These are phyloP conservation scores for Neolentinus lepideus DNA, from an alignment of 1,284 basidiomycete genomes.

Conservation along the genomic window DNA sequence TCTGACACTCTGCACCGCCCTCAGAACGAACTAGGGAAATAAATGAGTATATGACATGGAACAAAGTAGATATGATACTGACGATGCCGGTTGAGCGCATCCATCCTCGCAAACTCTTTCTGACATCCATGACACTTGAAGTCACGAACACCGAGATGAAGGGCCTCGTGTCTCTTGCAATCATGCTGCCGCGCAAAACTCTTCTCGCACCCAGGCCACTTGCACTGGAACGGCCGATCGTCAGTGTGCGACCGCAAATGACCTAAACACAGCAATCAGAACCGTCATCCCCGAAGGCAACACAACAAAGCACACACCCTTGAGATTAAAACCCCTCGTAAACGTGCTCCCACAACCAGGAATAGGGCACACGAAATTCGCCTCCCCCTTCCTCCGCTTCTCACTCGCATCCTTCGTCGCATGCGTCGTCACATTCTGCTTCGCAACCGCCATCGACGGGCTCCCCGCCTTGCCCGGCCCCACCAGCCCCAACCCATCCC, in stretches of 20 bases:
- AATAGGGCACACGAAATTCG: conserved; percentile 68
- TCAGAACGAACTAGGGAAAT: conserved; percentile 41
- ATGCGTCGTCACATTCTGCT: conserved; percentile 64
- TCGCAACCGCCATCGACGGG: conserved; percentile 23
- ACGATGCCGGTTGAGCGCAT: conserved; percentile 74
- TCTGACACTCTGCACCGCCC: conserved; percentile 47
- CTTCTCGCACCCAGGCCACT: conserved; percentile 81
- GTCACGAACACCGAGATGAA: conserved; percentile 71
- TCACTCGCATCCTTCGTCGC: conserved; percentile 69
- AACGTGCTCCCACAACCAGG: conserved; percentile 79
- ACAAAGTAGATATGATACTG: conserved; percentile 25
- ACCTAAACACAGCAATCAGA: conserved; percentile 28
- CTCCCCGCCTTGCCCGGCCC: conserved; percentile 7
- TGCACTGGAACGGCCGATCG: conserved; percentile 78
- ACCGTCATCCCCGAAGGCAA: conserved; percentile 8
- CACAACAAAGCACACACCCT: conserved; percentile 39
- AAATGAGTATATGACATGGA: not conserved
- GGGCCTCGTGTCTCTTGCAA: conserved; percentile 76
- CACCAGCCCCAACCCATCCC: not conserved
- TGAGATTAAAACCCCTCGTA: conserved; percentile 75
- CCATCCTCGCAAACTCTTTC: conserved; percentile 75
- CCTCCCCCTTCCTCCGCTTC: conserved; percentile 65
- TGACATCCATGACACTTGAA: conserved; percentile 74
- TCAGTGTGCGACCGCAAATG: conserved; percentile 81
- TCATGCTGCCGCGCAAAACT: conserved; percentile 82